Base-by-base conservation (phyloP, 1,284 basidiomycete genomes). In the Xanthoconium separans region DNA sequence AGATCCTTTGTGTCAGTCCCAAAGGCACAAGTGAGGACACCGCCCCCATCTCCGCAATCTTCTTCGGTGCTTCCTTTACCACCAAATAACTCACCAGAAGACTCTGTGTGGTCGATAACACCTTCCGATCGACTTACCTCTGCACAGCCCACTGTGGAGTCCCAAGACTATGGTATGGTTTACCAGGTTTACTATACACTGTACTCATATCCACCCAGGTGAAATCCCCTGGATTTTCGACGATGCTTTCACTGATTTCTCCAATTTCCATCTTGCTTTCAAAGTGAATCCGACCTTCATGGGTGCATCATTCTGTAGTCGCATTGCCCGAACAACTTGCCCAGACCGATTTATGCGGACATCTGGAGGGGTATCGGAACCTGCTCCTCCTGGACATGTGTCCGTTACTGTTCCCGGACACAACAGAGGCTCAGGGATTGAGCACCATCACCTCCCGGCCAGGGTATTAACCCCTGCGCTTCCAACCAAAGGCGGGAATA, bases 191-290 rank as follows among this genome's bases (percentile, higher is more conserved):
- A 29, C 18, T 29, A 10, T 24, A 9, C 18, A 9, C 10, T 11
- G 9, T n/a, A 29, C 42, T 43, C 5, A 43, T 16, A 15, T 9
- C 16, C 9, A n/a, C 7, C 1, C 15, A 53, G 51, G 40, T 13
- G 3, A 42, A 36, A 22, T 53, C 13, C 18, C 50, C 3, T 55
- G 53, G 50, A 16, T 45, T 3, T 53, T 53, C 37, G 37, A 54
- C 6, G 2, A 54, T 2, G 6, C 4, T 1, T 45, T 56, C 24
- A 53, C 46, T 6, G 4, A 53, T 4, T 55, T 55, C 30, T 11
- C 20, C 10, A 24, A 6, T 0, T 55, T 12, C 11, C 44, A 47
- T 1, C 31, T 55, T 1, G 4, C 34, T 16, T 55, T 55, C 22
- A 55, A 55, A n/a, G 30, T 52, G n/a, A 30, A 47, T 7, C 8